These are phyloP conservation scores for Salix brachista DNA, from an alignment of 345 rosid genomes.

Conservation along the genomic window DNA sequence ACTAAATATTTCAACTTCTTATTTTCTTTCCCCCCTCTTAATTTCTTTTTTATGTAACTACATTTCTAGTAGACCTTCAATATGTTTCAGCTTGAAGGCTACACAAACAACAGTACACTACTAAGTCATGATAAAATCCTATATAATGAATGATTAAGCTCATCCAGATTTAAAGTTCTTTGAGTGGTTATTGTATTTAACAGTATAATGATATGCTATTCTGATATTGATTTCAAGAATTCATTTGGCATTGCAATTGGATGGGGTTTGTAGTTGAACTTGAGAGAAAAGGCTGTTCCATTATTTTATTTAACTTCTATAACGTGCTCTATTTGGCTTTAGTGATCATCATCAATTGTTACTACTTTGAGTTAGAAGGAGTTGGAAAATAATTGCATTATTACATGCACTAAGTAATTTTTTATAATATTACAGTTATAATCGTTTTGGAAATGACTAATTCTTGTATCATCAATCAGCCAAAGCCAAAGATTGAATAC, in stretches of 20 bases:
- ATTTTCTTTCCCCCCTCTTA: neutral
- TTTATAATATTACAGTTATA: neutral
- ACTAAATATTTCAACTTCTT: neutral
- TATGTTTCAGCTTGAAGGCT: neutral
- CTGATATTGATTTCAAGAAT: neutral
- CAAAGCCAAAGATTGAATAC: conserved; percentile 93
- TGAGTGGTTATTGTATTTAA: neutral
- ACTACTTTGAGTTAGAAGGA: neutral
- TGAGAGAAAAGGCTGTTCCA: neutral
- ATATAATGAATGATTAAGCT: neutral
- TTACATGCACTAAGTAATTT: neutral
- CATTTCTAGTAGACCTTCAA: neutral
- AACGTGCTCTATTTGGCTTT: neutral
- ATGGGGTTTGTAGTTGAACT: neutral
- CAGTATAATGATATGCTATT: neutral
- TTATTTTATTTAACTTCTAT: neutral
- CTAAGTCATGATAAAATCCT: neutral
- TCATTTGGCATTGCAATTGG: neutral
- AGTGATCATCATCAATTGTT: neutral
- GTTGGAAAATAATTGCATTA: neutral
- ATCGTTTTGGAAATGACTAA: conserved; percentile 18
- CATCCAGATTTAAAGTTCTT: neutral
- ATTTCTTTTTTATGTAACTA: neutral
- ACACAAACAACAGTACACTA: neutral
- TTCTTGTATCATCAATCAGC: conserved; percentile 41